Base-by-base conservation (phyloP, 2,329 filamentous ascomycete species). In the Juglanconis juglandina region DNA sequence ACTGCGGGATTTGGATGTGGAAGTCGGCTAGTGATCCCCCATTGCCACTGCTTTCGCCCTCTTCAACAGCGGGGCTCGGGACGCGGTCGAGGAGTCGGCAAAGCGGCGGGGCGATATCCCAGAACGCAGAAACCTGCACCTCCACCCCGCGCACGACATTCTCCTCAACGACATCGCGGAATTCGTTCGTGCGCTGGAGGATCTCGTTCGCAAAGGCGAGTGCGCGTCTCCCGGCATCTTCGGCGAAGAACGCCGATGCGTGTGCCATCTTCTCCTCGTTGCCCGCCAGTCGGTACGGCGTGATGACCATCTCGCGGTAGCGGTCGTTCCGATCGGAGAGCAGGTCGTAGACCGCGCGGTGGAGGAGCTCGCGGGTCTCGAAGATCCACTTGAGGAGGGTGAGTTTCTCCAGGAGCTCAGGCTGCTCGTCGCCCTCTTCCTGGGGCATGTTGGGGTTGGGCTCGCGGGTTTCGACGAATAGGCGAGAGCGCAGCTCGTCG, bases 341-440 rank as follows among this genome's bases (percentile, higher is more conserved):
- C 10, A 98, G 78, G 67, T 96, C 90, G 70, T 92, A 96, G 56
- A 94, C 84, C 68, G 92, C 90, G 48, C 91, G 87, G 75, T 98
- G 89, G 8, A 98, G 81, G 51, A 85, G 82, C 75, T 99, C 95
- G n/a, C 93, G 87, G 1, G 90, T 89, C 72, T 99, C 95, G 68
- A 97, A 98, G 8, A 98, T 87, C 93, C 95, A 98, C 70, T 98
- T 99, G 13, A 98, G 81, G 52, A 97, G 84, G 0, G 94, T 98
- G 11, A 99, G 81, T 75, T 96, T 96, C 74, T 99, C 95, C 2
- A 98, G 79, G 0, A 98, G 81, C 73, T 99, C 95, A 0, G 95
- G 95, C 71, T 93, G 88, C 72, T 97, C 94, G 67, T 98, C 94
- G 17, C 95, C 94, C 76, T 97, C 94, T 73, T 96, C 92, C 72